Base-by-base conservation (phyloP, 768 basidiomycete genomes). In the Russula compacta region DNA sequence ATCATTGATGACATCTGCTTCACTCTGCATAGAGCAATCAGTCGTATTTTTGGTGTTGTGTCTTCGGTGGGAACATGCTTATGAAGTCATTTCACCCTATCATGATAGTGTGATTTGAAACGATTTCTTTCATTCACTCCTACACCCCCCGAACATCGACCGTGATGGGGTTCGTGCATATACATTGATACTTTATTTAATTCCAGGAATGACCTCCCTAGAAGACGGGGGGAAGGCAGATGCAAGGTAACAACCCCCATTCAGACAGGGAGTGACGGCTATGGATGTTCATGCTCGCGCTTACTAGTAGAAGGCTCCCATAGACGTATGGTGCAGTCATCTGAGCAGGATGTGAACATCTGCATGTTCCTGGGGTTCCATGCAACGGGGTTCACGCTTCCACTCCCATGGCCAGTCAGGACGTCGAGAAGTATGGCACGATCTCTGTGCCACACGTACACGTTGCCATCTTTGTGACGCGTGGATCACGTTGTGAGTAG, bases 261-360 rank as follows among this genome's bases (percentile, higher is more conserved):
- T 58, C 48, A 4, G 49, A 33, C 19, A 19, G 14, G 15, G 19
- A 17, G 40, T 35, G 57, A 58, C 6, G 17, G 17, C 11, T 49
- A 43, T n/a, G 21, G 14, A 58, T 19, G 38, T 21, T 35, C 47
- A 39, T 47, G 47, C 56, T 15, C 60, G 67, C 1, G 61, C 59
- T 52, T 67, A 65, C 44, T 9, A 3, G 43, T 57, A 6, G 74
- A 75, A 47, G 82, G 77, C 73, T 92, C 89, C 93, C 93, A 95
- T 78, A 95, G 86, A 62, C 93, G 84, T 67, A 99, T 84, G 17
- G 88, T 91, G 57, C 78, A 75, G 74, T 99, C 95, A 71, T 99
- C 95, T 47, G 92, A 92, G 72, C 93, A 97, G 46, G 91, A 93
- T 36, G 97, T 97, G 75, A 98, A 98, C 86, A 98, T 89, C 59